Evolutionary conservation across 768 basidiomycete species (phyloP).

Genomic region (Dictyophora rubrovolvata): DNA sequence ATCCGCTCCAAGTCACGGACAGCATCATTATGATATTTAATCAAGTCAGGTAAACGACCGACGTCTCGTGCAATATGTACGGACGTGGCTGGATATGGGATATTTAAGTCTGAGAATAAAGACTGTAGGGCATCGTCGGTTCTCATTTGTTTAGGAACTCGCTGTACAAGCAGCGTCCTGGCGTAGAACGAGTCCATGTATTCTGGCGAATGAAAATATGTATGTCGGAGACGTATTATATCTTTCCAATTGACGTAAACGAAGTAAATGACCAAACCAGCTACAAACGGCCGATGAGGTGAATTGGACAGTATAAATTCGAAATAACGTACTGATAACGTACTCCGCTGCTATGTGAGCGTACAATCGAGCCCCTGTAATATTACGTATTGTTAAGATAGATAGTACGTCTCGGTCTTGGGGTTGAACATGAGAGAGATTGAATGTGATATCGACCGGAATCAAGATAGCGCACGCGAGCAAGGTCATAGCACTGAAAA

Average conservation of each 20-base stretch:
- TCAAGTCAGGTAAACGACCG: slow-evolving; percentile 79
- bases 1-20: slow-evolving; percentile 87
- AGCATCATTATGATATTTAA: slow-evolving; percentile 87
- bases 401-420: slow-evolving; percentile 52
- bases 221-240: slow-evolving; percentile 69
- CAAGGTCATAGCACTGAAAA: slow-evolving; percentile 55
- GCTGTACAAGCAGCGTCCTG: slow-evolving; percentile 74
- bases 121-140: slow-evolving; percentile 74
- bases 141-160: slow-evolving; percentile 71
- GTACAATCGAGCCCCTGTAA: slow-evolving; percentile 62
- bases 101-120: slow-evolving; percentile 62
- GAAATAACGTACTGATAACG: slow-evolving; percentile 42
- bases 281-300: slow-evolving; percentile 18
- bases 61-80: slow-evolving; percentile 85
- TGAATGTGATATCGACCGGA: slow-evolving; percentile 81
- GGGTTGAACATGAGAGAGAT: slow-evolving; percentile 50
- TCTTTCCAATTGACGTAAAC: slow-evolving; percentile 66
- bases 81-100: slow-evolving; percentile 86
- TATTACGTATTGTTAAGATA: slow-evolving; percentile 81
- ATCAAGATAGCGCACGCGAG: slow-evolving; percentile 66
- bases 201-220: slow-evolving; percentile 86
- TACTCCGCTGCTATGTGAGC: slow-evolving; percentile 81
- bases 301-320: background rate
- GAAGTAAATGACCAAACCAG: slow-evolving; percentile 51
- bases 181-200: slow-evolving; percentile 89